These are phyloP conservation scores for Schwanniomyces pseudopolymorphus DNA, from an alignment of 805 yeast species.

Conservation along the genomic window DNA sequence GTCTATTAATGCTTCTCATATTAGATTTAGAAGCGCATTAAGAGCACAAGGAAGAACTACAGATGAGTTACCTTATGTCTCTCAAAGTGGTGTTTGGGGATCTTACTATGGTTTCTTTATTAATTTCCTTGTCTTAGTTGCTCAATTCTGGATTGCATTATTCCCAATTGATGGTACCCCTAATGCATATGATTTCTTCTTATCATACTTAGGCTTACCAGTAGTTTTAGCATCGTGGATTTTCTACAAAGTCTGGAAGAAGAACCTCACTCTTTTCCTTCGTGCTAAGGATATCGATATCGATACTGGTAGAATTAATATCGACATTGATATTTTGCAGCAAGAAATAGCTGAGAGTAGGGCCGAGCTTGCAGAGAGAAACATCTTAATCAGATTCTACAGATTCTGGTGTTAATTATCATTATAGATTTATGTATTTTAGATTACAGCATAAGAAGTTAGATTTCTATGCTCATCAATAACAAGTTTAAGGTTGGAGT, in stretches of 20 bases:
- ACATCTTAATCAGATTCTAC: slow-evolving; percentile 26
- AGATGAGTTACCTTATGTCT: slow-evolving; percentile 22
- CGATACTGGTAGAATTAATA: slow-evolving; percentile 34
- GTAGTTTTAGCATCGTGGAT: slow-evolving; percentile 29
- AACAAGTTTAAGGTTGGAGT: slow-evolving; percentile 25
- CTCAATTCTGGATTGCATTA: slow-evolving; percentile 67
- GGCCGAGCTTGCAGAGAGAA: slow-evolving; percentile 22
- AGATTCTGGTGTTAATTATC: slow-evolving; percentile 24
- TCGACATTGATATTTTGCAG: slow-evolving; percentile 31
- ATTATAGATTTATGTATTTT: background rate
- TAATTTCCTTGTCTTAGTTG: slow-evolving; percentile 50
- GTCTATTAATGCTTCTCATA: slow-evolving; percentile 11
- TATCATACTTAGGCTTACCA: slow-evolving; percentile 34
- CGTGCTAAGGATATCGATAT: slow-evolving; percentile 30
- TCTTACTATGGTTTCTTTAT: slow-evolving; percentile 51
- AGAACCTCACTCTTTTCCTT: slow-evolving; percentile 25
- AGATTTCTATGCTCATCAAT: slow-evolving; percentile 21
- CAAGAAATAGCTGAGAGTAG: slow-evolving; percentile 37
- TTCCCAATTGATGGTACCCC: slow-evolving; percentile 52
- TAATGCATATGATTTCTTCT: slow-evolving; percentile 30
- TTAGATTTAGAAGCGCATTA: slow-evolving; percentile 11
- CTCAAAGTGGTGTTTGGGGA: slow-evolving; percentile 36
- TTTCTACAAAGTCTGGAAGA: slow-evolving; percentile 27
- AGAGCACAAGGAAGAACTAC: slow-evolving; percentile 11
- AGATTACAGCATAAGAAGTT: slow-evolving; percentile 1